Conservation (phyloP, 169 alveolate genomes). For the Plasmodium gaboni region DNA sequence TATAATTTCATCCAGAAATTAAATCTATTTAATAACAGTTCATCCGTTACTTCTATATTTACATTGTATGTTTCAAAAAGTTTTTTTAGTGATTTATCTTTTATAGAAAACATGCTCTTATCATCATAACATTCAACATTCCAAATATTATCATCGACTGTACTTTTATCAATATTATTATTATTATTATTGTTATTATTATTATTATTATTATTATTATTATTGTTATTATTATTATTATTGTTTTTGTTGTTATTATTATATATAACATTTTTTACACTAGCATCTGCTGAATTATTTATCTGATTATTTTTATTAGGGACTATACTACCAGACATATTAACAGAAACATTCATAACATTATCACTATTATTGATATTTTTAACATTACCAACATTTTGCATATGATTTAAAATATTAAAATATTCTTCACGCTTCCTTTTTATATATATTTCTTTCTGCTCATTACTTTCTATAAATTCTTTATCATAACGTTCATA, state of each 20-base stretch:
- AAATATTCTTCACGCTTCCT: neutral
- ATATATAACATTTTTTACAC: neutral
- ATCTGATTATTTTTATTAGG: neutral
- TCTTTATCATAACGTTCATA: slow-evolving; percentile 32
- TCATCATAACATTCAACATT: neutral
- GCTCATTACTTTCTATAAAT: slow-evolving; percentile 29
- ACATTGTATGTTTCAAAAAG: slow-evolving; percentile 36
- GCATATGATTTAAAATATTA: neutral
- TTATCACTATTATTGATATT: neutral
- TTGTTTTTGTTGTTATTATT: neutral
- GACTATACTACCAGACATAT: neutral
- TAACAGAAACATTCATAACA: neutral
- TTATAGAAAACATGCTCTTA: slow-evolving; percentile 22
- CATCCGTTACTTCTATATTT: slow-evolving; percentile 30
- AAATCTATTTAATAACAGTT: slow-evolving; percentile 35
- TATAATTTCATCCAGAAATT: slow-evolving; percentile 49
- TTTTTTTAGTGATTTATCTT: neutral
- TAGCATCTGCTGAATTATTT: neutral
- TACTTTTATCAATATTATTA: neutral
- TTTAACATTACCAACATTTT: neutral
- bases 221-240: neutral
- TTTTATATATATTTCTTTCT: neutral
- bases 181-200: neutral
- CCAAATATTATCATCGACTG: neutral
- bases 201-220: neutral